These are phyloP conservation scores for Naumovozyma dairenensis DNA, from an alignment of 805 yeast species.

Conservation along the genomic window DNA sequence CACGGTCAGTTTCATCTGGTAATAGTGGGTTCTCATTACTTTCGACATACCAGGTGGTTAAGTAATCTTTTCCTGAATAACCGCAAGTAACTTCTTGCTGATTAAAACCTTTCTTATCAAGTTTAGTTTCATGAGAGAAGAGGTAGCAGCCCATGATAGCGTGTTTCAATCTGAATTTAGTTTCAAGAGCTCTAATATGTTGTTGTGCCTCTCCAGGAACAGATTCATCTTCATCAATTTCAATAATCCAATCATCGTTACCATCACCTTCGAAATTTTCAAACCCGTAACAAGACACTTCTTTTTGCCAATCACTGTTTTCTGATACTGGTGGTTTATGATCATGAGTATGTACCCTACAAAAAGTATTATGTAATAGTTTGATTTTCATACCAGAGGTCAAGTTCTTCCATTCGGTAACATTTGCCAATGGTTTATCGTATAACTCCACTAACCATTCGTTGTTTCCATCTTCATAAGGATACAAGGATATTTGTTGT, in stretches of 20 bases:
- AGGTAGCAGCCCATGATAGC: slow-evolving; percentile 73
- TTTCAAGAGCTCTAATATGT: slow-evolving; percentile 53
- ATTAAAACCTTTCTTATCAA: slow-evolving; percentile 74
- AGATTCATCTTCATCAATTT: slow-evolving; percentile 51
- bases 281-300: slow-evolving; percentile 67
- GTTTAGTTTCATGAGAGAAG: slow-evolving; percentile 60
- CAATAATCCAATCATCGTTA: slow-evolving; percentile 74
- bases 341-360: slow-evolving; percentile 81
- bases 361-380: slow-evolving; percentile 48
- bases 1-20: slow-evolving; percentile 36
- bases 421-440: slow-evolving; percentile 45
- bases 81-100: slow-evolving; percentile 85
- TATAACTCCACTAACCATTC: slow-evolving; percentile 64
- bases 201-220: slow-evolving; percentile 43
- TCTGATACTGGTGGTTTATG: slow-evolving; percentile 73
- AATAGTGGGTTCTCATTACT: slow-evolving; percentile 46
- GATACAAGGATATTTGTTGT: slow-evolving; percentile 73
- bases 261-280: slow-evolving; percentile 76
- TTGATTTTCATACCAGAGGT: slow-evolving; percentile 63
- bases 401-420: slow-evolving; percentile 51
- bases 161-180: slow-evolving; percentile 65
- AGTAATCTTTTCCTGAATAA: slow-evolving; percentile 50
- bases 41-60: slow-evolving; percentile 68
- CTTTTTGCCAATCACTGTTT: slow-evolving; percentile 70
- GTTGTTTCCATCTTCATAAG: slow-evolving; percentile 66